Percentiles rank a stretch among this genome's conserved stretches.
Evolutionary conservation across 1,284 basidiomycete genomes (phyloP).

Genomic region (Rhodotorula glutinis): DNA sequence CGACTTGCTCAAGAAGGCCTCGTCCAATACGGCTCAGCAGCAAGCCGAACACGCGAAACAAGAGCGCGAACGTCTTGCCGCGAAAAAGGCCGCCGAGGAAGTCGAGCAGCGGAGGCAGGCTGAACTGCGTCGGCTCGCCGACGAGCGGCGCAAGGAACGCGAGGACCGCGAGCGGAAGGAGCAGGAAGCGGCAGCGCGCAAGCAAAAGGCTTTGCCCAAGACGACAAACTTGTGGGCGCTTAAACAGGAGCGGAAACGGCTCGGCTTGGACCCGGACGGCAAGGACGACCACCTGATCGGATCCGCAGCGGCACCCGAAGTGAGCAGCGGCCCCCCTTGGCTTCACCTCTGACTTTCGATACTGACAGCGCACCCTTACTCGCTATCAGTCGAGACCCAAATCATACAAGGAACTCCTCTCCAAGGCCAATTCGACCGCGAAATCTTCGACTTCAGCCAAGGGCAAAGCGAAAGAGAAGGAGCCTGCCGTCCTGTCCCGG

Average conservation of each 20-base stretch:
- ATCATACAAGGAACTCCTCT: conserved; percentile 9
- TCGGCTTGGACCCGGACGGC: conserved; percentile 35
- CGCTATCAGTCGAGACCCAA: neutral
- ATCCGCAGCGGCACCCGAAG: neutral
- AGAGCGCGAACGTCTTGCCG: conserved; percentile 14
- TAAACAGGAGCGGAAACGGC: conserved; percentile 34
- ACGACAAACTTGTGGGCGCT: conserved; percentile 32
- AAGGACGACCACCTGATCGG: conserved; percentile 31
- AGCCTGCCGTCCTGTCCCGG: conserved; percentile 10
- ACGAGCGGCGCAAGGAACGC: conserved; percentile 29
- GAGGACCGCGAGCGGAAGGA: conserved; percentile 17
- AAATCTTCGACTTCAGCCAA: conserved; percentile 4
- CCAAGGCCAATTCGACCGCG: conserved; percentile 1
- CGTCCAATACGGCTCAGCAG: conserved; percentile 20
- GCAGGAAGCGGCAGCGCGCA: conserved; percentile 8
- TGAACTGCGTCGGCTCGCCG: conserved; percentile 17
- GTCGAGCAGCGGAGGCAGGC: conserved; percentile 25
- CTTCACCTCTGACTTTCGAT: too few species aligned
- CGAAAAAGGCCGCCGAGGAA: conserved; percentile 18
- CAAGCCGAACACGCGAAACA: conserved; percentile 31
- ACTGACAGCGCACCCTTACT: neutral
- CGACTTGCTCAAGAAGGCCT: conserved; percentile 25
- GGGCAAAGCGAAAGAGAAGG: conserved; percentile 8
- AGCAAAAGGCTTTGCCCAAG: conserved; percentile 24
- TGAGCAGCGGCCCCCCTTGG: too few species aligned